Evolutionary conservation across 2,329 filamentous ascomycete genomes (phyloP).

Genomic region (Ophiostoma australiae): DNA sequence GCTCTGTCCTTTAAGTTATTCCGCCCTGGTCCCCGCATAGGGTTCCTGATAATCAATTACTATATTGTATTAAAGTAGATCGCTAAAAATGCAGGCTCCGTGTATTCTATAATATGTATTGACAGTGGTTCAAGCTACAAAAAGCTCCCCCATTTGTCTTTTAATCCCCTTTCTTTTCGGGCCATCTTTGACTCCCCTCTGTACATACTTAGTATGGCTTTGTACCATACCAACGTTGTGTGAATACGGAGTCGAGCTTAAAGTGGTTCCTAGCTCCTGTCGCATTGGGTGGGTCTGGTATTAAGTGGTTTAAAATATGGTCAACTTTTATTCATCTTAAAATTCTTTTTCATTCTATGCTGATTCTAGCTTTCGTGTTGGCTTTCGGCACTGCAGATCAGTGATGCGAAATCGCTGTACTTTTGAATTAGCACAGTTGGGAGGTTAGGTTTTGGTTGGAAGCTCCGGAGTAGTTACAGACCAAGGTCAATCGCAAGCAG

Average conservation of each 20-base stretch:
- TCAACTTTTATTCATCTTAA: background rate
- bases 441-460: background rate
- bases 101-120: background rate
- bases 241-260: constrained; percentile 4
- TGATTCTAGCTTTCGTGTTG: constrained; percentile 3
- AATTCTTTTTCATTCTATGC: background rate
- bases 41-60: background rate
- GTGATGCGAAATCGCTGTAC: constrained; percentile 3
- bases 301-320: background rate
- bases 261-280: constrained; percentile 5
- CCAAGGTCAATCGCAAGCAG: no score
- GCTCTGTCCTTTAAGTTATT: background rate
- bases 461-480: background rate
- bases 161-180: background rate
- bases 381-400: constrained; percentile 4
- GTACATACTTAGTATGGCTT: no score
- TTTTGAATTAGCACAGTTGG: background rate
- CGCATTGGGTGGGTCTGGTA: background rate
- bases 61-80: background rate
- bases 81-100: background rate
- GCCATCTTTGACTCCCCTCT: background rate
- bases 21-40: constrained; percentile 6
- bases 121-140: background rate
- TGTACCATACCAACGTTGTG: no score
- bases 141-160: background rate